Conservation (phyloP, 495 filamentous ascomycete species). For the Hypoxylon rickii region DNA sequence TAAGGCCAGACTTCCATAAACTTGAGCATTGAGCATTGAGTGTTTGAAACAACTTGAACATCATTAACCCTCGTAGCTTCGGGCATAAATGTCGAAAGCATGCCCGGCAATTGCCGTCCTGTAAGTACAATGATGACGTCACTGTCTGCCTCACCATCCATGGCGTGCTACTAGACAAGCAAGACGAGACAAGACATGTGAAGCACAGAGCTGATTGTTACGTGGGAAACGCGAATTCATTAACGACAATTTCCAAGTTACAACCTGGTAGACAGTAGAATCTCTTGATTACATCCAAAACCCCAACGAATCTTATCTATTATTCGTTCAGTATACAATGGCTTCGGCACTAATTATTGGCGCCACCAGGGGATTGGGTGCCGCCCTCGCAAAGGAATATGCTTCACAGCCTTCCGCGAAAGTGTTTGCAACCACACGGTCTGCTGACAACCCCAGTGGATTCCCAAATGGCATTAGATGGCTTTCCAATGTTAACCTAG, state of each 20-base stretch:
- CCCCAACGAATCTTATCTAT: no score
- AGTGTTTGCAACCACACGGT: constrained; percentile 66
- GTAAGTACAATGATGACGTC: constrained; percentile 16
- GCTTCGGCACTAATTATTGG: constrained; percentile 61
- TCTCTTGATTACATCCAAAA: not conserved
- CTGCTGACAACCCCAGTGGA: constrained; percentile 39
- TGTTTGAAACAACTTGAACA: no score
- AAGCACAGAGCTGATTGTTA: not conserved
- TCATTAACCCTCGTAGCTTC: no score
- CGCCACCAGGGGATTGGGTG: constrained; percentile 68
- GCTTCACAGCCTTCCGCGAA: constrained; percentile 48
- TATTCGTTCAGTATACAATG: constrained; percentile 3
- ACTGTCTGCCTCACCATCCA: constrained; percentile 17
- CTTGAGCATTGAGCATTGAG: not conserved
- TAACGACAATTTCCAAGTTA: not conserved
- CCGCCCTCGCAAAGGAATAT: constrained; percentile 63
- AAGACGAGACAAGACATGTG: no score
- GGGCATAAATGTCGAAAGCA: not conserved
- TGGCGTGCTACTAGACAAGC: constrained; percentile 21
- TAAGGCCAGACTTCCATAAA: not conserved
- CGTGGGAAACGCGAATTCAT: not conserved
- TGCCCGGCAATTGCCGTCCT: not conserved
- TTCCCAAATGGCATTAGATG: constrained; percentile 36
- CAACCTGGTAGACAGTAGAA: no score
- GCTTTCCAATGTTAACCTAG: constrained; percentile 49